Base-by-base conservation (phyloP, 352 stramenopile species). In the Phytophthora citrophthora region DNA sequence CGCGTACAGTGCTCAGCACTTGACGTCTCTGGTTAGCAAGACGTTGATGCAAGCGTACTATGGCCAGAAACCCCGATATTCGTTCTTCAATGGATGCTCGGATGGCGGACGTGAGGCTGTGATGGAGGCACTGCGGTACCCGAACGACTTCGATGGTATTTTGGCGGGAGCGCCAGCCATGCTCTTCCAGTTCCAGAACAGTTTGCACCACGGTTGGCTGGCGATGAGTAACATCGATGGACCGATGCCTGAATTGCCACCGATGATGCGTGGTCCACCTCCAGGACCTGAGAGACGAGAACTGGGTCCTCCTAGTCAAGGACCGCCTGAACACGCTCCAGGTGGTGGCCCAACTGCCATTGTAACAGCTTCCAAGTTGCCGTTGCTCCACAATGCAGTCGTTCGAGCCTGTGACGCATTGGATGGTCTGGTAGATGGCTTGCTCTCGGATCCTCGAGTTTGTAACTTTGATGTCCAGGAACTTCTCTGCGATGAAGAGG, bases 81-180 rank as follows among this genome's bases (percentile, higher is more conserved):
- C 73, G 23, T 79, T 79, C 66, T 81, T 81, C 50, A 79, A 73
- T 18, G 67, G 71, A 31, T 79, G 67, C 43, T 79, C 71, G 3
- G 71, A 79, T 24, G 63, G 71, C n/a, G 62, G 71, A n/a, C 71
- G 67, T 12, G 67, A 76, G 50, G 71, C 49, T 9, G 67, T 79
- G 2, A 79, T 79, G 71, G 71, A 79, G 31, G 67, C 67, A 4
- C 29, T 79, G 10, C 66, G 70, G 0, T 79, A 70, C 52, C 71
- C 71, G 12, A 63, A 66, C 18, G 71, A 79, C 51, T 76, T 76
- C 20, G 53, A 79, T 23, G 71, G 71, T 18, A 74, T 79, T 39
- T 44, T 79, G 45, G 71, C 67, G 10, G 71, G 71, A 23, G 71
- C 71, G 0, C 71, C 71, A 7, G 71, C 71, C 20, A 71, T 79